phyloP scores from a whole-genome alignment of 2,329 filamentous ascomycete genomes.

The Chaetomiaceae sp. region DNA sequence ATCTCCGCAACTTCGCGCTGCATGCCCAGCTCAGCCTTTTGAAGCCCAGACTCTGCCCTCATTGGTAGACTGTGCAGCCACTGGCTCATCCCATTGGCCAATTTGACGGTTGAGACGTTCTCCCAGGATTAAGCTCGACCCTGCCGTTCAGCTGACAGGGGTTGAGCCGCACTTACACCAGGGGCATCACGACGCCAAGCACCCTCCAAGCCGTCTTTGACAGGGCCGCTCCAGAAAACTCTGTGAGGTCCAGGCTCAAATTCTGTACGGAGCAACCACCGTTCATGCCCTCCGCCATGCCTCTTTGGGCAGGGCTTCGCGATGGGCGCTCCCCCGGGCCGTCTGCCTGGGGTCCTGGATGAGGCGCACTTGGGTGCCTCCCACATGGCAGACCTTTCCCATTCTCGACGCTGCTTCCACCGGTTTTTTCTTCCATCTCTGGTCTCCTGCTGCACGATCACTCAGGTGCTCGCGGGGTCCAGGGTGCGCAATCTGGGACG shows the following conservation, averaged over 20 bases:
- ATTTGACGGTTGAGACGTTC: neutral
- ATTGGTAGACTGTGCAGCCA: neutral
- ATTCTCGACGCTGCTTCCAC: no score
- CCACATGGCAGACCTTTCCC: neutral
- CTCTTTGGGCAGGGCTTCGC: conserved; percentile 3
- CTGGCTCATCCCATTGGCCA: conserved; percentile 10
- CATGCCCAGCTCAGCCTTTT: conserved; percentile 15
- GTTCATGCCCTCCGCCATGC: neutral
- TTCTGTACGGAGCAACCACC: neutral
- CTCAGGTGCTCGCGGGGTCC: neutral
- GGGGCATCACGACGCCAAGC: conserved; percentile 8
- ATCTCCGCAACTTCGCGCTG: neutral
- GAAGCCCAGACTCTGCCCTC: neutral
- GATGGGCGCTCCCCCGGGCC: neutral
- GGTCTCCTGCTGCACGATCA: neutral
- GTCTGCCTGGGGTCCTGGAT: neutral
- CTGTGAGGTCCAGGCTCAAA: neutral
- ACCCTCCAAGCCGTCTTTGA: neutral
- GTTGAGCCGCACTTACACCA: conserved; percentile 2
- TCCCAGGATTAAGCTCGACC: neutral
- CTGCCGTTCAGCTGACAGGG: conserved; percentile 25
- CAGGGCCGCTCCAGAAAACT: neutral
- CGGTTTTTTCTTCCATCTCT: neutral
- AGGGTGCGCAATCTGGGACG: neutral
- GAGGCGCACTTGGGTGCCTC: neutral